phyloP scores from a whole-genome alignment of 2,329 filamentous ascomycete species.

The Ramularia endophylla region DNA sequence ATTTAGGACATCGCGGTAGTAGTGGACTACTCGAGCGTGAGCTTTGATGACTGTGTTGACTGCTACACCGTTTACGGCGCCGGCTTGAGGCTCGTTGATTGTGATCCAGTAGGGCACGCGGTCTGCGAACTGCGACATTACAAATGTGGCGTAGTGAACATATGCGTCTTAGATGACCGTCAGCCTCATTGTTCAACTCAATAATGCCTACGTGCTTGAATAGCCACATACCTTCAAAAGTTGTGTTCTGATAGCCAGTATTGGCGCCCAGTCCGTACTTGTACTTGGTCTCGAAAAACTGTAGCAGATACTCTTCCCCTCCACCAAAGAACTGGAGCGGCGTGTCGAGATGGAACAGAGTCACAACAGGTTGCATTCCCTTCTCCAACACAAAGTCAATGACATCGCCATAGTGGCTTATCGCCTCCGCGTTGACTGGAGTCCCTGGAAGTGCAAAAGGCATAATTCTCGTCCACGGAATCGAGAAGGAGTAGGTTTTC shows the following conservation, averaged over 20 bases:
- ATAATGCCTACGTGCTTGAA: slow-evolving; percentile 9
- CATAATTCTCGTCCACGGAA: slow-evolving; percentile 45
- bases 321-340: slow-evolving; percentile 11
- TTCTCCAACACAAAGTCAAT: slow-evolving; percentile 36
- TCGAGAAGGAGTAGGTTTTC: slow-evolving; percentile 36
- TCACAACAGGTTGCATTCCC: slow-evolving; percentile 41
- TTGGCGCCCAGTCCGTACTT: slow-evolving; percentile 30
- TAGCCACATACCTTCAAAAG: slow-evolving; percentile 2
- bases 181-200: slow-evolving; percentile 29
- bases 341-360: slow-evolving; percentile 41
- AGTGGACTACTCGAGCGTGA: slow-evolving; percentile 29
- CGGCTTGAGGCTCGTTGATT: slow-evolving; percentile 36
- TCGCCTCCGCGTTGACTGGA: slow-evolving; percentile 41
- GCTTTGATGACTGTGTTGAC: slow-evolving; percentile 15
- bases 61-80: slow-evolving; percentile 4
- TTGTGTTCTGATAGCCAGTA: slow-evolving; percentile 26
- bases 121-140: slow-evolving; percentile 34
- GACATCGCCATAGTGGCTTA: slow-evolving; percentile 45
- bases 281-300: no score
- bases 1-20: slow-evolving; percentile 50
- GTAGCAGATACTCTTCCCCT: no score
- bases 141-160: slow-evolving; percentile 36
- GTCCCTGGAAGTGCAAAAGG: slow-evolving; percentile 41
- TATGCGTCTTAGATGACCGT: slow-evolving; percentile 32
- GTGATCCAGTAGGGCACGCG: slow-evolving; percentile 32